Base-by-base conservation (phyloP, 768 basidiomycete species). In the Boletus edulis region DNA sequence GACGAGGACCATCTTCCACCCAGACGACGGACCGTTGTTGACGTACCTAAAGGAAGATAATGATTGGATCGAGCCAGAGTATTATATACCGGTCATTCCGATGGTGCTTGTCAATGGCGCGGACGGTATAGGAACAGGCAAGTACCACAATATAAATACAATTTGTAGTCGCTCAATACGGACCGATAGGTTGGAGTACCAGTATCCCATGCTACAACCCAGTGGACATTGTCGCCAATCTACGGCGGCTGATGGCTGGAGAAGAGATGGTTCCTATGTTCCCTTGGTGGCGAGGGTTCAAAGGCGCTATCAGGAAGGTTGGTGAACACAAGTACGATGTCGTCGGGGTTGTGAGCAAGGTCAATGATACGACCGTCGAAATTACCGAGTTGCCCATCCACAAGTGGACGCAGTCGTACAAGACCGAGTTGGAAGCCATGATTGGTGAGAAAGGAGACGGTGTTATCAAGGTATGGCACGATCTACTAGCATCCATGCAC, bases 211-310 rank as follows among this genome's bases (percentile, higher is more conserved):
- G 87, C 64, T 98, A 86, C 77, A 98, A 98, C 66, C 97, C 97
- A 0, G 72, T 72, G 14, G 96, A 98, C 52, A 89, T 99, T 52
- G 89, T 98, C 14, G 79, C 78, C 20, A 98, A 98, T 68, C 73
- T 99, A 34, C 86, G 90, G 14, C 80, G 90, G 7, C 74, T 94
- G 60, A 95, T 98, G 91, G 78, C 79, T 3, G 88, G 82, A 40
- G 89, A 97, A 73, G 91, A 92, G 59, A 67, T 87, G 60, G 83
- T 86, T 14, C 80, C 85, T 0, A 98, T 99, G 91, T 76, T 81
- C 12, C 97, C 97, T 3, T 99, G 97, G 97, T 98, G 92, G 90
- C 85, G 94, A 49, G 95, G 96, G 29, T 98, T 95, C 75, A 84
- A 86, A 65, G 95, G 95, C 39, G 80, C 86, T 37, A 89, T 98